Evolutionary conservation across 2,329 filamentous ascomycete genomes (phyloP), one percentile per base, ranked within the genome.

Genomic region (Ceratocystis destructans): DNA sequence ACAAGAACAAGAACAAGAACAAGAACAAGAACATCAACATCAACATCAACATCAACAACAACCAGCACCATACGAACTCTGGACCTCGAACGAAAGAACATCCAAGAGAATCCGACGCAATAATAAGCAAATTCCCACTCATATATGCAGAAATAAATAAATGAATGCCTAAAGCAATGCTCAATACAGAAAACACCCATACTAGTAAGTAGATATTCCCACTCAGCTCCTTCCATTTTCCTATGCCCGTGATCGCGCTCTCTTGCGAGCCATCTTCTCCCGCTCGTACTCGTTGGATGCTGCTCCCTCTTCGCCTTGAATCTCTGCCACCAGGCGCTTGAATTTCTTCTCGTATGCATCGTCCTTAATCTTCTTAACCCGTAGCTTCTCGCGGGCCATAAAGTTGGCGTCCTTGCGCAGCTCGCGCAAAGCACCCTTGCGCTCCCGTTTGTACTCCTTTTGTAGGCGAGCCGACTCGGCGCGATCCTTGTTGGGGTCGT

Each of bases 291-390:
- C 83, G 77, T 97, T 97, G 55, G 85, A 82, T 76, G 94, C 92
- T 67, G 82, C 80, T 1, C 93, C 93, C 76, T 96, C 94, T 78
- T 96, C 88, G 71, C 88, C 90, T 78, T 99, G 93, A 72, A 99
- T 96, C 82, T 96, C 92, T 8, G 92, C 89, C 71, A 97, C 85
- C 68, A 99, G 80, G 70, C 88, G 84, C 81, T 88, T 89, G 80
- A 93, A 96, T 82, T 97, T 97, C 81, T 89, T 89, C 80, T 97
- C 93, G 80, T 99, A 97, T 70, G 89, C 91, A 67, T 84, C 85
- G 79, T 97, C 94, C 78, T 85, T 87, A 78, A 89, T 89, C 82
- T 92, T 96, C 86, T 97, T 97, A 79, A 95, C 82, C 72, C 85
- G 83, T 72, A 99, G 80, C 76, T 89, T 89, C 82, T 96, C 92